phyloP scores from a whole-genome alignment of 805 yeast genomes.

The Groenewaldozyma tartarivorans region DNA sequence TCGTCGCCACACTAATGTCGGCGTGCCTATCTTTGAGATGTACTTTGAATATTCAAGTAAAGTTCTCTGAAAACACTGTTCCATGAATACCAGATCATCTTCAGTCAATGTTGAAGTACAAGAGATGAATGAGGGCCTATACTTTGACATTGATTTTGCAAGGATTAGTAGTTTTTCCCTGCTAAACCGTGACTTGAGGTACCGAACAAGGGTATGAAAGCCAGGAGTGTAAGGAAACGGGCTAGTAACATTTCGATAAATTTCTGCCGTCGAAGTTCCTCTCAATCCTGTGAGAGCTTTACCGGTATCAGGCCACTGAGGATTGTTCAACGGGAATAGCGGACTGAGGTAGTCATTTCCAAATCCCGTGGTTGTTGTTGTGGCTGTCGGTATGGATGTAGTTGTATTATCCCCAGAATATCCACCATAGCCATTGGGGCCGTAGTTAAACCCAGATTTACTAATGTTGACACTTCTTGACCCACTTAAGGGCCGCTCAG shows the following conservation, averaged over 20 bases:
- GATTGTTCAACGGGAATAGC: too few relatives aligned
- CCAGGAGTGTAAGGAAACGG: slow-evolving; percentile 92
- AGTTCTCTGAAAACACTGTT: slow-evolving; percentile 91
- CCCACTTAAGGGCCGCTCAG: slow-evolving; percentile 1
- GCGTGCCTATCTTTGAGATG: slow-evolving; percentile 80
- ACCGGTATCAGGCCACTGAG: slow-evolving; percentile 6
- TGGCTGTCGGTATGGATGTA: neutral
- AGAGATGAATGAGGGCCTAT: slow-evolving; percentile 88
- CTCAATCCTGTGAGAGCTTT: slow-evolving; percentile 7
- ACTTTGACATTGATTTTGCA: slow-evolving; percentile 82
- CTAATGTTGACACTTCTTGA: neutral
- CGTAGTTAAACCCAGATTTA: neutral
- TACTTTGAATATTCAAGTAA: slow-evolving; percentile 80
- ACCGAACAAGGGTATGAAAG: slow-evolving; percentile 69
- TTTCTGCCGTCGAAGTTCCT: slow-evolving; percentile 16
- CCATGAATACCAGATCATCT: slow-evolving; percentile 89
- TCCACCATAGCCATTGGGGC: neutral
- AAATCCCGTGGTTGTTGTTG: slow-evolving; percentile 1
- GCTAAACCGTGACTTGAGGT: slow-evolving; percentile 61
- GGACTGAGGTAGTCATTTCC: too few relatives aligned
- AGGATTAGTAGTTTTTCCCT: slow-evolving; percentile 63
- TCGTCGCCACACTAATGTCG: slow-evolving; percentile 91
- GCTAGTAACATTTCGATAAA: slow-evolving; percentile 59
- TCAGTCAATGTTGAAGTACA: slow-evolving; percentile 81
- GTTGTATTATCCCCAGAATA: neutral